Evolutionary conservation across 257 asterid genomes (phyloP).

Genomic region (Plantago elongata): DNA sequence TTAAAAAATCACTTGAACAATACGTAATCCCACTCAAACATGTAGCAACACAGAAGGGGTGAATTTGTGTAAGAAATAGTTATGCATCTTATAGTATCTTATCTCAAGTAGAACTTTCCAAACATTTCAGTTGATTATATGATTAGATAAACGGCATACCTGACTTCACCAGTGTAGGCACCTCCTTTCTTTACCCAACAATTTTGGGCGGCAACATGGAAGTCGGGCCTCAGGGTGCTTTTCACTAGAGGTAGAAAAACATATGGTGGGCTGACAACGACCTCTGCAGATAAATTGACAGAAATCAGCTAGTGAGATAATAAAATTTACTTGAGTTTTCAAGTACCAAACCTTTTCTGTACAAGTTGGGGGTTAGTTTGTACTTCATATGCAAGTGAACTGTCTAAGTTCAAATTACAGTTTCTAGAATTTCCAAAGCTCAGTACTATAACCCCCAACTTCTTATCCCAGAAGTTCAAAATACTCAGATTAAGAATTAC

Average conservation of each 20-base stretch:
- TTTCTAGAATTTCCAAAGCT: not conserved
- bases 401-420: not conserved
- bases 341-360: not conserved
- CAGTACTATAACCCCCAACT: no score
- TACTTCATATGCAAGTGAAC: not conserved
- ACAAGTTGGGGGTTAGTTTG: not conserved
- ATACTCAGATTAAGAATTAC: not conserved
- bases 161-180: conserved; percentile 95
- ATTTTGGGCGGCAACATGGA: conserved; percentile 95
- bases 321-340: not conserved
- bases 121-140: not conserved
- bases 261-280: conserved; percentile 93
- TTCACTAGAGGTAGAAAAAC: conserved; percentile 79
- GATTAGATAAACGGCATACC: conserved; percentile 38
- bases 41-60: conserved; percentile 5
- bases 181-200: conserved; percentile 99
- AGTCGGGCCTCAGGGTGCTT: conserved; percentile 59
- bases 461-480: no score
- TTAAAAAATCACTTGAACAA: not conserved
- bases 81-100: not conserved
- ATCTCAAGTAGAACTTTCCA: not conserved
- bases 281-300: conserved; percentile 52
- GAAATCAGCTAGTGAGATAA: conserved; percentile 4
- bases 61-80: not conserved
- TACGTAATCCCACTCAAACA: not conserved